Evolutionary conservation across 1,284 basidiomycete genomes (phyloP), one percentile per base, ranked within the genome.

Genomic region (Stygiomarasmius scandens): DNA sequence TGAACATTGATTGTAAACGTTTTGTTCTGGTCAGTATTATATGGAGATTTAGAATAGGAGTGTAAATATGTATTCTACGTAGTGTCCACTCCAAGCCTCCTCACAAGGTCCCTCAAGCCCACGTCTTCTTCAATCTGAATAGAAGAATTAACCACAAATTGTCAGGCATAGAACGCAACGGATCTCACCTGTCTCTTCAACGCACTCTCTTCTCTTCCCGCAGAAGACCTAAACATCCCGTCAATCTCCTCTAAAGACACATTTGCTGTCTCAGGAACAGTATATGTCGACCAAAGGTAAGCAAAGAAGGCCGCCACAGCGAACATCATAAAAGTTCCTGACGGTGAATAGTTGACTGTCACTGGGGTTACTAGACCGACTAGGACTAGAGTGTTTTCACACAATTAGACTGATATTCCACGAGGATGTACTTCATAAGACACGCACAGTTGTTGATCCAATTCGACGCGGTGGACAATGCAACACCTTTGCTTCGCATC

Each of bases 391-490:
- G 48, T n/a, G n/a, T n/a, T n/a, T n/a, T 22, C 49, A 44, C 47
- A 51, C 16, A 22, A 43, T 10, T 53, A 55, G 36, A 58, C n/a
- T 32, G 43, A 41, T 68, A 66, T 69, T 63, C 61, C 63, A 44
- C 68, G 27, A 56, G 36, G 45, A 47, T 27, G 54, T 12, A 22
- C 20, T n/a, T 3, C n/a, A n/a, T 20, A 34, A 11, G 12, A 29
- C 11, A 75, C 81, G 23, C 63, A 89, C 90, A 92, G 61, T 91
- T 92, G 67, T 90, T 92, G 41, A 84, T 65, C 91, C 92, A 93
- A 69, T 92, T 92, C 41, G 89, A 92, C 2, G 90, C 87, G 1
- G 92, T 93, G n/a, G 90, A 87, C 20, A 96, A 67, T 22, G 90
- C 84, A 4, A 94, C 92, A 60, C 93, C 94, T 69, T 88, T 87